These are phyloP conservation scores for Scutellaria galericulata DNA, from an alignment of 257 asterid species.

Conservation along the genomic window DNA sequence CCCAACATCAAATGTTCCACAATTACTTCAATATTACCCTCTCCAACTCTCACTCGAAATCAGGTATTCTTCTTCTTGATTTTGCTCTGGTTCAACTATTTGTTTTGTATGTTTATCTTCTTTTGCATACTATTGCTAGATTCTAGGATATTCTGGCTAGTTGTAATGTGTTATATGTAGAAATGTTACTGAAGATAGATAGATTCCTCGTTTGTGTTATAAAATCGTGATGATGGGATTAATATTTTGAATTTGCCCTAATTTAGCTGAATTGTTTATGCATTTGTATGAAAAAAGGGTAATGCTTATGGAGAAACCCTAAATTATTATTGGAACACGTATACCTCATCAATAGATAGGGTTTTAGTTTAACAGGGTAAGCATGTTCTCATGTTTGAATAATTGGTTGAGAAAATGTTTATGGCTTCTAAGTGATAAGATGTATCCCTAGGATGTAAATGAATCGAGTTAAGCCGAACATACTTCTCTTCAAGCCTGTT, in stretches of 20 bases:
- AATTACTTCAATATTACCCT: constrained; percentile 22
- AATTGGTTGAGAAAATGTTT: neutral
- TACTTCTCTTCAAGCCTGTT: too few species aligned
- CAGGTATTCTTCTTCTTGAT: constrained; percentile 46
- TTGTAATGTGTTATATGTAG: neutral
- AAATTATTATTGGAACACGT: neutral
- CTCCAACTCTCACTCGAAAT: constrained; percentile 40
- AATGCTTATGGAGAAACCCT: neutral
- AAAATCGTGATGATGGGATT: constrained; percentile 9
- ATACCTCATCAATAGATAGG: neutral
- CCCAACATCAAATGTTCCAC: constrained; percentile 54
- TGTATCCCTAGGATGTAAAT: too few species aligned
- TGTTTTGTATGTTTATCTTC: neutral
- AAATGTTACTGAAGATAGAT: neutral
- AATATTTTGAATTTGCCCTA: constrained; percentile 1
- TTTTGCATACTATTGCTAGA: neutral
- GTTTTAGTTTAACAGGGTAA: neutral
- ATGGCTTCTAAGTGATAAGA: constrained; percentile 6
- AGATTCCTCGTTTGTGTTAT: too few species aligned
- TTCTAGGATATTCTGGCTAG: neutral
- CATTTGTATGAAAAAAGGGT: neutral
- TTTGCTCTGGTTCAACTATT: neutral
- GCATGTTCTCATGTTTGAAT: neutral
- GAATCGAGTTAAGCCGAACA: too few species aligned
- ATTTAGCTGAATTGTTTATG: neutral